These are phyloP conservation scores for Escovopsis sp. DNA, from an alignment of 2,329 filamentous ascomycete genomes.

Conservation along the genomic window DNA sequence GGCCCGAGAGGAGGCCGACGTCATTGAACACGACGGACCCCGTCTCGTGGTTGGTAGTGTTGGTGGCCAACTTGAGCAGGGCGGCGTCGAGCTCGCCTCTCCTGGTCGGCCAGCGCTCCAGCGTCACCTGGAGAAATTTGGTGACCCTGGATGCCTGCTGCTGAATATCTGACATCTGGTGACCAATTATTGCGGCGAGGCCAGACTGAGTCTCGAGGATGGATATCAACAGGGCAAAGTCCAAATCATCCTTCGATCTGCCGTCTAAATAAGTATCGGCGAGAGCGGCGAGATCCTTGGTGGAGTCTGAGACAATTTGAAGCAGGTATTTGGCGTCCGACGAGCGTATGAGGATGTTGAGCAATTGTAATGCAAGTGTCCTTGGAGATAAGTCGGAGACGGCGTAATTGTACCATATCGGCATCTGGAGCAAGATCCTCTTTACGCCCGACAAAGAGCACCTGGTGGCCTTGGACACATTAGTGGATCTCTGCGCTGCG, in stretches of 20 bases:
- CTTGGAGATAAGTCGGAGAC: constrained; percentile 44
- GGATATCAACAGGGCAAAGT: constrained; percentile 30
- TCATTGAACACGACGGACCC: constrained; percentile 57
- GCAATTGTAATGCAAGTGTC: constrained; percentile 45
- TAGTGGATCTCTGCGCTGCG: constrained; percentile 49
- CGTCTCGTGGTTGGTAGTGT: constrained; percentile 70
- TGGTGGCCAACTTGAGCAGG: constrained; percentile 52
- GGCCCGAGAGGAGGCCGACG: constrained; percentile 34
- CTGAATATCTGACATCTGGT: constrained; percentile 5
- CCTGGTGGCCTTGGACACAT: constrained; percentile 53
- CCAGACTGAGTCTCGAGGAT: constrained; percentile 22
- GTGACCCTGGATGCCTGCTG: constrained; percentile 16
- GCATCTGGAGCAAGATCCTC: constrained; percentile 32
- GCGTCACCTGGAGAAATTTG: constrained; percentile 15
- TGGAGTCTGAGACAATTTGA: constrained; percentile 16
- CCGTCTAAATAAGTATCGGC: constrained; percentile 10
- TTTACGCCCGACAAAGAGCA: constrained; percentile 41
- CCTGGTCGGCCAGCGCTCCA: constrained; percentile 17
- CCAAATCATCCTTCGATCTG: constrained; percentile 14
- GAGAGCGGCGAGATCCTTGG: constrained; percentile 13
- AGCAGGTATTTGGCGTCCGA: constrained; percentile 16
- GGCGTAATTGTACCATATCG: constrained; percentile 42
- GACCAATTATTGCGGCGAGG: constrained; percentile 4
- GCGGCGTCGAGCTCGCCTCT: constrained; percentile 14
- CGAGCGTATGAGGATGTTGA: constrained; percentile 30